Evolutionary conservation across 2,329 filamentous ascomycete species (phyloP), one percentile per base, ranked within the genome.

Genomic region (Piedraia hortae): DNA sequence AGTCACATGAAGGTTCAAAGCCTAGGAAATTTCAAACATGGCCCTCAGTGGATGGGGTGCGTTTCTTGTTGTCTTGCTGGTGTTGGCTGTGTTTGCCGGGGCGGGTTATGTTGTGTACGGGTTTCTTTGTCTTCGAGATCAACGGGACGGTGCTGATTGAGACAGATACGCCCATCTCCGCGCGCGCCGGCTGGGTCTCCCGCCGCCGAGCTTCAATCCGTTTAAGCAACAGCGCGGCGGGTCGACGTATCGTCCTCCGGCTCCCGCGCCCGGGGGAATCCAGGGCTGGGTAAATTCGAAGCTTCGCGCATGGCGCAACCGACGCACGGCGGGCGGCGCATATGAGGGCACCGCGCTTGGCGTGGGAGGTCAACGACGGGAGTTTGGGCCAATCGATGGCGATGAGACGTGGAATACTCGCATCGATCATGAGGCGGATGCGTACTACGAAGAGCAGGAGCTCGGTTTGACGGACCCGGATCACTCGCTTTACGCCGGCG

Each of bases 371-470:
- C 28, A 28, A 10, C 52, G 54, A 24, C 46, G 59, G 24, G 62
- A 62, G 11, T 67, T 71, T 41, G 63, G 66, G 2, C 53, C 64
- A 3, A 56, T 77, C 20, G 75, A 85, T 37, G 72, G 72, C 1
- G 75, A 88, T 40, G 73, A 80, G 38, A 73, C 74, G 2, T 89
- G 77, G 77, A 74, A 85, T 47, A 48, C 72, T 30, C 55, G 72
- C 27, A 73, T 88, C 4, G 72, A 71, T 26, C 56, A 64, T 34
- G 73, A 80, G 43, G 62, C 67, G 10, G 51, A 52, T 11, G 62
- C 67, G 10, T 74, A 74, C 43, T 69, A 74, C 38, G 74, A 82
- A 38, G 74, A 82, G 41, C 63, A 72, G 38, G 72, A 78, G 44
- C 49, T 77, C 4, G 68, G 67, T 0, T 39, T 60, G 16, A 53